Evolutionary conservation across 805 yeast genomes (phyloP).

Genomic region (Saccharomycopsis babjevae): DNA sequence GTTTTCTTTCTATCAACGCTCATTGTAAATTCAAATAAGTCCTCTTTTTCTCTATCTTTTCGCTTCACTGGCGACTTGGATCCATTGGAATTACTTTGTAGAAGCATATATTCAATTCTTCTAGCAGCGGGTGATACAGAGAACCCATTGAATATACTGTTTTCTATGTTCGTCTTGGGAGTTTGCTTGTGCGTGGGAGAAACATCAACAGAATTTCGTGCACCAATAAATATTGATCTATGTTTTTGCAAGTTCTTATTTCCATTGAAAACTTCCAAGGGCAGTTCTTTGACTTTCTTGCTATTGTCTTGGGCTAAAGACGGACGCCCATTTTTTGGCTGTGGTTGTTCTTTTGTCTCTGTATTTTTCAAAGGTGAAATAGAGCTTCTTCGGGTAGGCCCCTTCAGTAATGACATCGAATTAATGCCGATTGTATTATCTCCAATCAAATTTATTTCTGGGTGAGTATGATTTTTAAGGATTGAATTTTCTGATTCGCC

Average conservation of each 20-base stretch:
- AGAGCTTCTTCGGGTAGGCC: not conserved
- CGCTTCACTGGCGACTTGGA: not conserved
- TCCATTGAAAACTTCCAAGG: not conserved
- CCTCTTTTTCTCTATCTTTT: not conserved
- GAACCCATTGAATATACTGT: not conserved
- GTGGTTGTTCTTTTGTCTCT: not conserved
- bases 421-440: not conserved
- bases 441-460: not conserved
- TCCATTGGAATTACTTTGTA: not conserved
- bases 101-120: not conserved
- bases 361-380: not conserved
- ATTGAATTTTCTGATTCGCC: not conserved
- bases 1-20: not conserved
- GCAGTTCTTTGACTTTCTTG: not conserved
- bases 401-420: not conserved
- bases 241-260: not conserved
- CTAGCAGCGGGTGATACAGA: not conserved
- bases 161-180: not conserved
- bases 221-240: not conserved
- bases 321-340: not conserved
- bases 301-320: not conserved
- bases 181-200: not conserved
- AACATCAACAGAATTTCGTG: not conserved
- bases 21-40: not conserved
- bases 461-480: not conserved